Base-by-base conservation (phyloP, 495 filamentous ascomycete genomes). In the Penicillium parvum region DNA sequence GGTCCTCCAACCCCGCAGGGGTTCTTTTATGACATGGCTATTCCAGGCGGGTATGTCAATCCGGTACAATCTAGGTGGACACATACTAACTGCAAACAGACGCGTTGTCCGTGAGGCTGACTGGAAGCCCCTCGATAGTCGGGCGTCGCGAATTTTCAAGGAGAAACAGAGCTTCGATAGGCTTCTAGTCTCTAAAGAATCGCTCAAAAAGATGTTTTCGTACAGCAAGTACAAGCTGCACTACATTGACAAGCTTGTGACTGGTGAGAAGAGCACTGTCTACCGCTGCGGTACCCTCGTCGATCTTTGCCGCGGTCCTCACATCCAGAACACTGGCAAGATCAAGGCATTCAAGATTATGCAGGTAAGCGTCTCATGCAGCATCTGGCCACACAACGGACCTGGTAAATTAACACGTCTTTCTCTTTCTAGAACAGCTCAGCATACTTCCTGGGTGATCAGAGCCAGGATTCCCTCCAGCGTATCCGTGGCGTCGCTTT, bases 11-110 rank as follows among this genome's bases (percentile, higher is more conserved):
- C 88, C 22, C 82, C 90, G 10, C 83, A 90, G 64, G 92, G 94
- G 25, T 98, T 97, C 76, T 97, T 94, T 74, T 97, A 97, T 65
- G 91, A 98, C 59, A 96, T 97, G 90, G 83, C 82, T 11, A 77
- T 96, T 15, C 83, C 84, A 17, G 85, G 80, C 17, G 79, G 77
- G 53, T 81, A 70, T 32, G 65, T 52, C 18, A 32, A 11, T n/a
- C 17, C 10, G 8, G 7, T 7, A 8, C 3, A 10, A 40, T 39
- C 23, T 12, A 34, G 28, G 18, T 23, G 2, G 17, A 10, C 20
- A 3, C 7, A 12, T 22, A 14, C 41, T 44, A 44, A 44, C 37
- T 5, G 28, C 5, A 3, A 29, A 27, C 32, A 71, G 70, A 34
- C 78, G 77, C 36, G 82, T 83, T 25, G 90, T 98, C 17, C 74